Evolutionary conservation across 1,139 yeast genomes (phyloP), one percentile per base, ranked within the genome.

Genomic region (Candida pseudoviswanathii): DNA sequence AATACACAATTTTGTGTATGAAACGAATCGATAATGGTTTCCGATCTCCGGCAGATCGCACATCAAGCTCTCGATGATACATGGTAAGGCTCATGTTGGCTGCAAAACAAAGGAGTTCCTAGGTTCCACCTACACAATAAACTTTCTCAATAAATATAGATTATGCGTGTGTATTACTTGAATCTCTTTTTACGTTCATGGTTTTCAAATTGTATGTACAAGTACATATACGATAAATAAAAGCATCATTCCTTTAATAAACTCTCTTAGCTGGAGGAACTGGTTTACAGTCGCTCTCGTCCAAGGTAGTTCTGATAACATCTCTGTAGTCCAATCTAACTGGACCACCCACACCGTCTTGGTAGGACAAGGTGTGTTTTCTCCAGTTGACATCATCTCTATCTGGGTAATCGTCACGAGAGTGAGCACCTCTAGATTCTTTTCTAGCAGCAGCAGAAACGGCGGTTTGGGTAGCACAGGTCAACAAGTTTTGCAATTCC

Each of bases 381-480:
- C 91, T 90, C 99, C 99, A 94, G 80, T 90, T 78, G 54, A 68
- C 91, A 69, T 94, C 99, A 66, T 94, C 96, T 84, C 99, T 90
- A 55, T 85, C 86, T 65, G 96, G 97, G 78, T 73, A 92, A 73
- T 94, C 99, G 73, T 94, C 99, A 80, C 98, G 88, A 56, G 99
- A 98, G 67, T 94, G 99, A 48, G 99, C 99, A 78, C 99, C 99
- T 81, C 99, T 90, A 44, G 97, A 91, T 78, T 94, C 99, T 66
- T 78, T 86, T 82, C 99, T 89, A 51, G 91, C 96, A 55, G 95
- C 92, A 47, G 99, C 99, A 54, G 96, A 85, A 59, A 77, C 77
- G 43, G 98, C 98, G 49, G 98, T 92, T 79, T 94, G 99, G 60
- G 89, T 85, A 55, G 99, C 99, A 80, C 97, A 91, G 49, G 99